Percentiles rank a stretch among this genome's conserved stretches.
These are phyloP conservation scores for Hypoxylon lenormandii DNA, from an alignment of 495 filamentous ascomycete species.

Conservation along the genomic window DNA sequence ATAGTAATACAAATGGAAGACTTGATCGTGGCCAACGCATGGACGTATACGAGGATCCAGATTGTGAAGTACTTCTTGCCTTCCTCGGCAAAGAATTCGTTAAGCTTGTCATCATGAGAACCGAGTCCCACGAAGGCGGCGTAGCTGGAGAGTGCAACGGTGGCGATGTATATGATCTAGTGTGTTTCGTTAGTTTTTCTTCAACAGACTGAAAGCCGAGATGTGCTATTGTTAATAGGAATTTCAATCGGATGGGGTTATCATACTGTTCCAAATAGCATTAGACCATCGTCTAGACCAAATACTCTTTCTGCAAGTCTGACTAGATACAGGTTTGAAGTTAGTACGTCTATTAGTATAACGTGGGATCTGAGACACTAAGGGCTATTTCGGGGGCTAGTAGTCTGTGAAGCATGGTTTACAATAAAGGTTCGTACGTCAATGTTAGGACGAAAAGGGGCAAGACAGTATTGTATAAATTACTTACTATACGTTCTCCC, in stretches of 20 bases:
- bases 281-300: constrained; percentile 2
- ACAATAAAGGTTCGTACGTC: not conserved
- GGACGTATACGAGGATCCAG: constrained; percentile 11
- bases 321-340: not conserved
- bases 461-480: not conserved
- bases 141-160: constrained; percentile 3
- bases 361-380: not conserved
- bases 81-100: constrained; percentile 7
- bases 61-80: constrained; percentile 16
- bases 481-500: constrained; percentile 10
- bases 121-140: constrained; percentile 6
- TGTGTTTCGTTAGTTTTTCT: not conserved
- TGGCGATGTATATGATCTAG: constrained; percentile 8
- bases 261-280: constrained; percentile 10
- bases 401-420: not conserved
- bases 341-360: not conserved
- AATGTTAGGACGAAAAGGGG: not conserved
- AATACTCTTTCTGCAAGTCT: not conserved
- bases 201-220: not conserved
- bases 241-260: not conserved
- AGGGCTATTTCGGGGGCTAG: not conserved
- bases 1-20: constrained; percentile 9
- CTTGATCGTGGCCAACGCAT: constrained; percentile 4
- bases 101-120: not conserved
- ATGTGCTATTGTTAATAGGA: too few species aligned